Evolutionary conservation across 257 asterid genomes (phyloP).

Genomic region (Lycium ferocissimum): DNA sequence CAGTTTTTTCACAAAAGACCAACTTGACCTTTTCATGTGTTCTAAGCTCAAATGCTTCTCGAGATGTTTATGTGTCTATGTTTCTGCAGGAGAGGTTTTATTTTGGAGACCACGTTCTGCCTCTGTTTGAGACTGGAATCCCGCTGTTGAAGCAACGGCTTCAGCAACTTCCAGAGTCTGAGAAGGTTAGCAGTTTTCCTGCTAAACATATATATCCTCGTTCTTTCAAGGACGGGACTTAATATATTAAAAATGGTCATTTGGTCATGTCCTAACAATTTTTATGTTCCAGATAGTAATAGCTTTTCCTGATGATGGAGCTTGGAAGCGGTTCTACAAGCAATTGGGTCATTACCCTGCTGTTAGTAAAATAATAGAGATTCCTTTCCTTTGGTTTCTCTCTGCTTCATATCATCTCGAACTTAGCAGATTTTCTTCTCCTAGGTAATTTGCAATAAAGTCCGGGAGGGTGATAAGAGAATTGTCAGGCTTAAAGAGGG

Average conservation of each 20-base stretch:
- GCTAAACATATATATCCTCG: background rate
- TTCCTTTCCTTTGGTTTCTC: background rate
- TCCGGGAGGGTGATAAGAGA: constrained; percentile 93
- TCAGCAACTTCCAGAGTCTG: constrained; percentile 72
- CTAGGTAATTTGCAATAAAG: constrained; percentile 93
- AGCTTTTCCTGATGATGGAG: constrained; percentile 98
- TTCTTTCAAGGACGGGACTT: background rate
- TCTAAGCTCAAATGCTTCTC: constrained; percentile 17
- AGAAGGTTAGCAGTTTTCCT: constrained; percentile 52
- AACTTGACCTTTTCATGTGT: background rate
- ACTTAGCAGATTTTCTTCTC: background rate
- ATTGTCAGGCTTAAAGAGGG: constrained; percentile 96
- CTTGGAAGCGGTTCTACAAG: constrained; percentile 98
- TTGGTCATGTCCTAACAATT: background rate
- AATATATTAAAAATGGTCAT: background rate
- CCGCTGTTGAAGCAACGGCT: constrained; percentile 89
- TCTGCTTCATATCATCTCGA: background rate
- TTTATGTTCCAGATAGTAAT: constrained; percentile 65
- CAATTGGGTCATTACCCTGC: constrained; percentile 71
- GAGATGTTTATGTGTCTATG: background rate
- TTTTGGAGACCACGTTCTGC: constrained; percentile 86
- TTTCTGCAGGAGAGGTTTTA: constrained; percentile 87
- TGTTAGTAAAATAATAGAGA: constrained; percentile 49
- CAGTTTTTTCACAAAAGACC: background rate
- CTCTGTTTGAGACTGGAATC: constrained; percentile 90